Percentiles rank a stretch among this genome's conserved stretches.
Conservation (phyloP, 306 rosid genomes). For the Alnus glutinosa region DNA sequence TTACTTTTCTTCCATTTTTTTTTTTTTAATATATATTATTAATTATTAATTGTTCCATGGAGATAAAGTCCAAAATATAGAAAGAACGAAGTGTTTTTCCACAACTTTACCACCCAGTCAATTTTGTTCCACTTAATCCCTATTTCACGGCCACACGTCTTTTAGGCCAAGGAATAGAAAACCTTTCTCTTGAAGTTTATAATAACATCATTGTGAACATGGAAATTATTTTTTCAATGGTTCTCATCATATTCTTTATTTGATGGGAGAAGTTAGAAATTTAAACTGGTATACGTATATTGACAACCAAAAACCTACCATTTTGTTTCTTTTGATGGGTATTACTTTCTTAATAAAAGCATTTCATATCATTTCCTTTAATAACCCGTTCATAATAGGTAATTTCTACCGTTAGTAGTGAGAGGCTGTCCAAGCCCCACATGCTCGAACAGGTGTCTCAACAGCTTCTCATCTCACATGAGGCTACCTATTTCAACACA, state of each 20-base stretch:
- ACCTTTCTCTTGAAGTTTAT: neutral
- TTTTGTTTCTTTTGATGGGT: neutral
- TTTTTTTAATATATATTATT: neutral
- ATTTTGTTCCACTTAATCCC: neutral
- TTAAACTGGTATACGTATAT: too few relatives aligned
- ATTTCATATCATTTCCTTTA: neutral
- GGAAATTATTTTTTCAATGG: neutral
- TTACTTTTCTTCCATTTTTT: neutral
- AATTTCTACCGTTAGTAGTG: neutral
- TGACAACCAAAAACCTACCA: too few relatives aligned
- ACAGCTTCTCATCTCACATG: too few relatives aligned
- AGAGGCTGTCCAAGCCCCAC: too few relatives aligned
- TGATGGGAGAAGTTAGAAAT: neutral
- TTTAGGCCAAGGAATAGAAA: neutral
- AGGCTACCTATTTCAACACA: too few relatives aligned
- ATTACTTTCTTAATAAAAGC: neutral
- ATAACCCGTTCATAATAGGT: too few relatives aligned
- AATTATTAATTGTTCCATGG: neutral
- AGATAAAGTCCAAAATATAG: conserved; percentile 6
- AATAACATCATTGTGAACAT: neutral
- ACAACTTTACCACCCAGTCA: neutral
- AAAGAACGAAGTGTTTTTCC: neutral
- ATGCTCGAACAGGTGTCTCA: too few relatives aligned
- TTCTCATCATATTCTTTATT: neutral
- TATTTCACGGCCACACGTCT: neutral